Evolutionary conservation across 148 eudicot species (phyloP).

Genomic region (Polygonum maritimum): DNA sequence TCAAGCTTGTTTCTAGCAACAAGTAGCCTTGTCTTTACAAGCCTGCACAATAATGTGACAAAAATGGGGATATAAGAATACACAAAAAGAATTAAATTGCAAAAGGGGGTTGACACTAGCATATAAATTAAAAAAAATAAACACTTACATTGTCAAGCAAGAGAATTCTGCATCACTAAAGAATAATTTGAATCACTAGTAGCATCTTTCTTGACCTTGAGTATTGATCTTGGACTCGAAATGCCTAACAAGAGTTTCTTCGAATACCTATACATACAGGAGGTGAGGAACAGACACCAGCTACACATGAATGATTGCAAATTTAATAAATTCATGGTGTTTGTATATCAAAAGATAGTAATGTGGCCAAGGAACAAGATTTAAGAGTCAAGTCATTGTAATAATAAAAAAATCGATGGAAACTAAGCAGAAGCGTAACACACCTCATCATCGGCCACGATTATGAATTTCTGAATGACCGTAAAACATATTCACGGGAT

Average conservation of each 20-base stretch:
- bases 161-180: too few species aligned
- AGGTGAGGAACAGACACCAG: neutral
- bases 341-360: neutral
- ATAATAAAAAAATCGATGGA: neutral
- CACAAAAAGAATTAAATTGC: too few species aligned
- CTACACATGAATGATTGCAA: too few species aligned
- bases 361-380: neutral
- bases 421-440: neutral
- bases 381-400: neutral
- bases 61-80: too few species aligned
- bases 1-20: too few species aligned
- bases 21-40: too few species aligned
- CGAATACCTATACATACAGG: neutral
- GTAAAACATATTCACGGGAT: neutral
- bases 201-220: neutral
- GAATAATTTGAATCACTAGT: neutral
- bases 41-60: too few species aligned
- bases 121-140: too few species aligned
- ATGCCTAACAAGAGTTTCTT: neutral
- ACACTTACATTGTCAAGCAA: too few species aligned
- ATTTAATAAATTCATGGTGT: neutral
- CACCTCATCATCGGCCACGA: neutral
- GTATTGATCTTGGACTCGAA: neutral
- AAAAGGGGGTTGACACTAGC: too few species aligned
- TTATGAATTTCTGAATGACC: neutral